phyloP scores from a whole-genome alignment of 176 grass and related monocot species.

The Oryza longistaminata region DNA sequence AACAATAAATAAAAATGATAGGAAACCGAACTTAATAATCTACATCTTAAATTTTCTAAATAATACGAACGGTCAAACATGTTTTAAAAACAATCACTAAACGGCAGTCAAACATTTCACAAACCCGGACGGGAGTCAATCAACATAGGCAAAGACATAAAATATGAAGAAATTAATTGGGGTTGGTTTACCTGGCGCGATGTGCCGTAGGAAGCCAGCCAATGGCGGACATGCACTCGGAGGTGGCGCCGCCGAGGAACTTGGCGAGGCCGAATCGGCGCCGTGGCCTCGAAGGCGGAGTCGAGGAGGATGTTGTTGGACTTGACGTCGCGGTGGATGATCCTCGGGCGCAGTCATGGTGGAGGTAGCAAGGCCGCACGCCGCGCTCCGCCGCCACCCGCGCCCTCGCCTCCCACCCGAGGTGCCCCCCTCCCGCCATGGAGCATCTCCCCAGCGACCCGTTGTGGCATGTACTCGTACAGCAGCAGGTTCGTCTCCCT shows the following conservation, averaged over 20 bases:
- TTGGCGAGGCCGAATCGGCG: conserved; percentile 96
- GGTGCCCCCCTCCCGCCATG: conserved; percentile 69
- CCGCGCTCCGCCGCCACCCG: conserved; percentile 72
- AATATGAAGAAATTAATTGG: too few relatives aligned
- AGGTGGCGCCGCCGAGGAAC: conserved; percentile 60
- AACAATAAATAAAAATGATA: too few relatives aligned
- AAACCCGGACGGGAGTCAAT: too few relatives aligned
- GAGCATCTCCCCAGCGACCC: conserved; percentile 79
- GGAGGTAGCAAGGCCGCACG: conserved; percentile 82
- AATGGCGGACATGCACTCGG: conserved; percentile 87
- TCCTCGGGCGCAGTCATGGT: conserved; percentile 84
- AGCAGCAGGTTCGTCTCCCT: conserved; percentile 86
- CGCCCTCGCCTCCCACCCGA: conserved; percentile 61
- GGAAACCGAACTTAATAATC: too few relatives aligned
- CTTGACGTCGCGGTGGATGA: conserved; percentile 91
- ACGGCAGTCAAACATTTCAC: too few relatives aligned
- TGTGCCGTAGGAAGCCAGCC: conserved; percentile 94
- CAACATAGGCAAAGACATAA: too few relatives aligned
- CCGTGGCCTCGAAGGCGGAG: conserved; percentile 85
- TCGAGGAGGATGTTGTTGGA: conserved; percentile 96
- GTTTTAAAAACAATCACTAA: too few relatives aligned
- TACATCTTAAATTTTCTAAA: too few relatives aligned
- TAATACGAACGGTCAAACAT: too few relatives aligned
- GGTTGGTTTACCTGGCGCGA: conserved; percentile 73
- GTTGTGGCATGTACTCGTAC: conserved; percentile 92